Conservation (phyloP, 2,329 filamentous ascomycete genomes). For the Trichoderma simmonsii region DNA sequence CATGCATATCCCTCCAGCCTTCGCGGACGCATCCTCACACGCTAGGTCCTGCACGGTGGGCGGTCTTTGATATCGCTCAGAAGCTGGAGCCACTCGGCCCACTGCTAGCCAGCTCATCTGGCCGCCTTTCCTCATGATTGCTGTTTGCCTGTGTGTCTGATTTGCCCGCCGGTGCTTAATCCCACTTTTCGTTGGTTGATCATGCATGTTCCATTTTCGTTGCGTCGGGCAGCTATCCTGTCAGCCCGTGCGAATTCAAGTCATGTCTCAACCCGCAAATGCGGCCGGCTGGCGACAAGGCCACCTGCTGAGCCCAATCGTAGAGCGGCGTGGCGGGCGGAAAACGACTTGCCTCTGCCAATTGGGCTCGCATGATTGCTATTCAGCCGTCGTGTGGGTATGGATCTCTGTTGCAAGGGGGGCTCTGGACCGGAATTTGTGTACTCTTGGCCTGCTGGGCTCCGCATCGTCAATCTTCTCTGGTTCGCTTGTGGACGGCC, state of each 20-base stretch:
- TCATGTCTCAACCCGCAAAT: slow-evolving; percentile 25
- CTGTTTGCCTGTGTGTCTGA: slow-evolving; percentile 7
- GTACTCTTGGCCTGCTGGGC: slow-evolving; percentile 20
- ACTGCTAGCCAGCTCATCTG: slow-evolving; percentile 21
- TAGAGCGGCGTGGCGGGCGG: slow-evolving; percentile 30
- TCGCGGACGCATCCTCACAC: slow-evolving; percentile 21
- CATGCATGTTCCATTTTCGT: slow-evolving; percentile 17
- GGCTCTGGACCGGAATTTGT: slow-evolving; percentile 26
- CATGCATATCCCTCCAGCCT: slow-evolving; percentile 18
- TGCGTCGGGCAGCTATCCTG: slow-evolving; percentile 19
- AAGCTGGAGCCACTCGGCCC: slow-evolving; percentile 16
- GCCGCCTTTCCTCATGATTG: slow-evolving; percentile 14
- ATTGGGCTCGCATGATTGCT: slow-evolving; percentile 31
- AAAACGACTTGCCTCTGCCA: slow-evolving; percentile 28
- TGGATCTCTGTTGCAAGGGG: slow-evolving; percentile 23
- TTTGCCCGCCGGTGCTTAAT: slow-evolving; percentile 10
- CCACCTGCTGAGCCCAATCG: slow-evolving; percentile 27
- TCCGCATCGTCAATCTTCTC: slow-evolving; percentile 20
- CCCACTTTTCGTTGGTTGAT: slow-evolving; percentile 16
- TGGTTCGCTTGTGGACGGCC: slow-evolving; percentile 19
- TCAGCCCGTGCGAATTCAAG: slow-evolving; percentile 14
- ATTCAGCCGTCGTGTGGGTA: slow-evolving; percentile 21
- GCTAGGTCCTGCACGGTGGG: slow-evolving; percentile 20
- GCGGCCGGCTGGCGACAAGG: slow-evolving; percentile 2
- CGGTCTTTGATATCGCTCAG: slow-evolving; percentile 17